A percentile compares a stretch with the other conserved stretches of the same genome.
These are phyloP conservation scores for Ophiostoma tasmaniense DNA, from an alignment of 2,329 filamentous ascomycete species.

Conservation along the genomic window DNA sequence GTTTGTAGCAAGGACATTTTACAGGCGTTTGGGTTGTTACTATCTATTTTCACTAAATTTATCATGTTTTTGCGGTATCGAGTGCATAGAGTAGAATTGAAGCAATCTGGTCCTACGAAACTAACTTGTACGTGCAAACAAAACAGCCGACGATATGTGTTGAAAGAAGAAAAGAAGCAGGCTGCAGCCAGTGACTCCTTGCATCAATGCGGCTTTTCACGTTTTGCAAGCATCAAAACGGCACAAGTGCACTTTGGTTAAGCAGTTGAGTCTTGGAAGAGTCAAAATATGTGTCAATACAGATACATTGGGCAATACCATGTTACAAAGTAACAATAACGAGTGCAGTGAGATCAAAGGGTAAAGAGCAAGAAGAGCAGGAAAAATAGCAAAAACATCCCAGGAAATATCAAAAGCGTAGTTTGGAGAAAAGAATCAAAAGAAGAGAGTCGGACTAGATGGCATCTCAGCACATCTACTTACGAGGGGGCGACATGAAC, in stretches of 20 bases:
- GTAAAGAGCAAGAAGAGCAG: not conserved
- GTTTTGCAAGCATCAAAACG: not conserved
- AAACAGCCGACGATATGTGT: not conserved
- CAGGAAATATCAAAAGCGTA: not conserved
- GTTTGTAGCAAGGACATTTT: not conserved
- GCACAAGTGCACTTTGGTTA: not conserved
- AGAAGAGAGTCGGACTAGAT: not conserved
- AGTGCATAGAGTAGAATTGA: not conserved
- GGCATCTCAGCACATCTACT: not conserved
- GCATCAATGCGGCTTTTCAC: not conserved
- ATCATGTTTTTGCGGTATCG: not conserved
- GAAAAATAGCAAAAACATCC: not conserved
- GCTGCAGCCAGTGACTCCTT: not conserved
- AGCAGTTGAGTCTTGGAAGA: no score
- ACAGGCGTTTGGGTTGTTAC: not conserved
- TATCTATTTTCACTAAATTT: not conserved
- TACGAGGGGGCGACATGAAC: slow-evolving; percentile 39
- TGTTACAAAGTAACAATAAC: not conserved
- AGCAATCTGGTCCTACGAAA: not conserved
- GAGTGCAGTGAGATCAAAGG: not conserved
- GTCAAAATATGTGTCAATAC: not conserved
- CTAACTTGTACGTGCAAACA: not conserved
- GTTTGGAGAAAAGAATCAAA: not conserved
- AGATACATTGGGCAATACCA: not conserved
- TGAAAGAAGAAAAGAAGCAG: not conserved